Conservation (phyloP, 192 early-diverging fungal genomes). For the Gonapodya sp. region DNA sequence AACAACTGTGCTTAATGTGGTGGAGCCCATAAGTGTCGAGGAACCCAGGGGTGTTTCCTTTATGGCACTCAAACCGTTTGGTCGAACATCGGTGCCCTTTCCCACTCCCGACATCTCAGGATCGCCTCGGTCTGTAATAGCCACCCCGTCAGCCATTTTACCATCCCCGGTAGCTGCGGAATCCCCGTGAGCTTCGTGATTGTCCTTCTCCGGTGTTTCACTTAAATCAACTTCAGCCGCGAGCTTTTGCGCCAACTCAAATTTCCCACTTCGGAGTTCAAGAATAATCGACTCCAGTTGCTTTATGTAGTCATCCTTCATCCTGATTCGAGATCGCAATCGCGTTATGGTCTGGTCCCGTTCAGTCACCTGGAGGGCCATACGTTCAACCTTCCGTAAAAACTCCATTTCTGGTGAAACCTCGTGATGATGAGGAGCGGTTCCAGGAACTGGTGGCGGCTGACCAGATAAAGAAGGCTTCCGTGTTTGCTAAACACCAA, state of each 20-base stretch:
- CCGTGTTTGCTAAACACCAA: not conserved
- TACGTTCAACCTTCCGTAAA: not conserved
- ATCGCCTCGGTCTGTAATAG: not conserved
- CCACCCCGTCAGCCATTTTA: not conserved
- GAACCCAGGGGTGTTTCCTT: not conserved
- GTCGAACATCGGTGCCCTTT: too few species aligned
- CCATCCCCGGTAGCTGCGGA: not conserved
- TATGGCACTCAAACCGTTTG: not conserved
- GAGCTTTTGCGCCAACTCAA: not conserved
- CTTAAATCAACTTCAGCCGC: not conserved
- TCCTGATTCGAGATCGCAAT: not conserved
- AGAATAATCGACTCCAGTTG: not conserved
- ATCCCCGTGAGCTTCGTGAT: not conserved
- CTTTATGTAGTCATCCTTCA: not conserved
- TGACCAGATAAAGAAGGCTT: constrained; percentile 5
- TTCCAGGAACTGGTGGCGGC: not conserved
- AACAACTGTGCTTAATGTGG: not conserved
- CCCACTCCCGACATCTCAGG: too few species aligned
- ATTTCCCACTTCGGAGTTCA: not conserved
- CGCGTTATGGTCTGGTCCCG: not conserved
- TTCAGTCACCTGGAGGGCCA: not conserved
- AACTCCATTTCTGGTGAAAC: not conserved
- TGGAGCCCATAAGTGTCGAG: not conserved
- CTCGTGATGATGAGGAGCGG: not conserved
- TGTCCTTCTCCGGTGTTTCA: not conserved